These are phyloP conservation scores for Saccharum officinarum DNA, from an alignment of 176 grass and related monocot genomes.

Conservation along the genomic window DNA sequence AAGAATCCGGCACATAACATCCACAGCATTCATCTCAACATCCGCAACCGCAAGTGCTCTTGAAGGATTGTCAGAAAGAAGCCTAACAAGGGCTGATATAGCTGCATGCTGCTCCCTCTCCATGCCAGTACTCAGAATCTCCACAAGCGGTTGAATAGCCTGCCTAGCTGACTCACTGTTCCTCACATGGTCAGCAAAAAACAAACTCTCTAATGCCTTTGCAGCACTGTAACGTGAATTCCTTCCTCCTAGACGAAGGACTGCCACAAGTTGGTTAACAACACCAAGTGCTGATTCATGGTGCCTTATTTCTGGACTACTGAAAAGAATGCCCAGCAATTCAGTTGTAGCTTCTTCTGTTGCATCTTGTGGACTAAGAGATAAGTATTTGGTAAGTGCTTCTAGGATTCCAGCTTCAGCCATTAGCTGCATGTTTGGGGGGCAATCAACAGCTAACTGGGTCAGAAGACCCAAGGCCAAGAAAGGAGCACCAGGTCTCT, in stretches of 20 bases:
- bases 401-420: slow-evolving; percentile 95
- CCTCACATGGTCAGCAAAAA: slow-evolving; percentile 95
- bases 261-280: slow-evolving; percentile 97
- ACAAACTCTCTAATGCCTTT: slow-evolving; percentile 97
- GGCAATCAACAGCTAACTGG: slow-evolving; percentile 84
- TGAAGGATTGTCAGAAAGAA: slow-evolving; percentile 92
- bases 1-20: slow-evolving; percentile 92
- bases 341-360: slow-evolving; percentile 98
- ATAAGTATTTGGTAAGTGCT: slow-evolving; percentile 95
- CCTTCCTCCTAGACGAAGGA: slow-evolving; percentile 93
- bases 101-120: slow-evolving; percentile 98
- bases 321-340: slow-evolving; percentile 88
- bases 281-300: slow-evolving; percentile 85
- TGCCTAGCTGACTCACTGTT: slow-evolving; percentile 89
- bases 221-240: slow-evolving; percentile 98
- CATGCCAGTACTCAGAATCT: slow-evolving; percentile 94
- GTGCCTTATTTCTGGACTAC: slow-evolving; percentile 80
- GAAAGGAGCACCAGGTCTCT: slow-evolving; percentile 97
- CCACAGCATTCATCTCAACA: slow-evolving; percentile 97
- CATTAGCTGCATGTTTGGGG: slow-evolving; percentile 89
- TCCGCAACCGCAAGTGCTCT: slow-evolving; percentile 87
- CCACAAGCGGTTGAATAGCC: slow-evolving; percentile 95
- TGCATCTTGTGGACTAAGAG: slow-evolving; percentile 88
- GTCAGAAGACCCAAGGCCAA: slow-evolving; percentile 89
- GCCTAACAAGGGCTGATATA: slow-evolving; percentile 92